Percentiles rank a stretch among this genome's conserved stretches.
phyloP scores from a whole-genome alignment of 208 protist species.

The Giardia muris region DNA sequence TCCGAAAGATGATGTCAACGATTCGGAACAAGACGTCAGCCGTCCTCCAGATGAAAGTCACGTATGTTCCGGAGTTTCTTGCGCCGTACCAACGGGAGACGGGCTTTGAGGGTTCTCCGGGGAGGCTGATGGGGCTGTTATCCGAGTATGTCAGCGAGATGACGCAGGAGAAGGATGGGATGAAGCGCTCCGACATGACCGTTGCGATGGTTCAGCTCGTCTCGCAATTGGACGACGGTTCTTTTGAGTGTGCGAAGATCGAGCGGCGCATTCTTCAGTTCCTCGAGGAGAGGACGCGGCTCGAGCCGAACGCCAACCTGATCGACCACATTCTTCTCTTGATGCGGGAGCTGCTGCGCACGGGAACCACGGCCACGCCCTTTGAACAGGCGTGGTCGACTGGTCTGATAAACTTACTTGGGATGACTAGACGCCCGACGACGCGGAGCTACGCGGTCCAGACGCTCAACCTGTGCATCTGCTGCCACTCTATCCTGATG shows the following conservation, averaged over 20 bases:
- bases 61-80: neutral
- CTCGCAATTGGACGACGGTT: neutral
- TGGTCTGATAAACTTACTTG: neutral
- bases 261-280: neutral
- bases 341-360: neutral
- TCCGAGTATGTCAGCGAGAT: neutral
- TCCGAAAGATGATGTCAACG: neutral
- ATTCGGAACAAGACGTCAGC: neutral
- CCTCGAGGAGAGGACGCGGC: neutral
- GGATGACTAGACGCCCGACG: neutral
- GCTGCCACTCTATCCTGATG: neutral
- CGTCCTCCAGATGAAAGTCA: neutral
- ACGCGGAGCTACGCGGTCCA: neutral
- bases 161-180: neutral
- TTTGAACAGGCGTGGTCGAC: neutral
- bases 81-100: neutral
- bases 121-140: neutral
- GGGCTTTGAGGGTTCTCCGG: neutral
- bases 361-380: neutral
- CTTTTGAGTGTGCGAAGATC: neutral
- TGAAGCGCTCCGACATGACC: neutral
- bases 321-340: neutral
- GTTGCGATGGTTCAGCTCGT: neutral
- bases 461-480: neutral
- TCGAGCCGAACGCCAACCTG: neutral